These are phyloP conservation scores for Stentor roeselii DNA, from an alignment of 73 alveolate species.

Conservation along the genomic window DNA sequence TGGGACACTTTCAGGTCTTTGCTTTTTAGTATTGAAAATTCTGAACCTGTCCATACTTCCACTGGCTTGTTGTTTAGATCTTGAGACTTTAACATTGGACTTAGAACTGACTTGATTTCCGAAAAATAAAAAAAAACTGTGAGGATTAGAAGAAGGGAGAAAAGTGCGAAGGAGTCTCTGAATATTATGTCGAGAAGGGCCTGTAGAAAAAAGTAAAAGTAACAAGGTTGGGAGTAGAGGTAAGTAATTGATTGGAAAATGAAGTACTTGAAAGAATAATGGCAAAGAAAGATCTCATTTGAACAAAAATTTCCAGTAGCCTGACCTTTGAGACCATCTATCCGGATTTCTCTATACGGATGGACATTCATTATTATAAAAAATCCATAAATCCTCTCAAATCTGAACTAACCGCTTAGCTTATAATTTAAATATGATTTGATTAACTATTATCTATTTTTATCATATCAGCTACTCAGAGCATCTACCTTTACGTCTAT, in stretches of 20 bases:
- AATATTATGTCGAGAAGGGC: background rate
- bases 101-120: background rate
- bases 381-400: too few species aligned
- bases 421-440: too few species aligned
- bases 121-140: background rate
- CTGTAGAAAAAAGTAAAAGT: background rate
- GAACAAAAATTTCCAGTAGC: background rate
- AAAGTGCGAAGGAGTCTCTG: background rate
- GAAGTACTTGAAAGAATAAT: background rate
- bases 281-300: background rate
- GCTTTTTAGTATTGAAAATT: background rate
- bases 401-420: too few species aligned
- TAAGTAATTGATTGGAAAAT: background rate
- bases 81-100: background rate
- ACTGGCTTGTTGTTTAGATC: too few species aligned
- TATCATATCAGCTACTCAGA: too few species aligned
- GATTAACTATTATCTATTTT: too few species aligned
- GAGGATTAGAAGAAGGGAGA: too few species aligned
- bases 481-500: too few species aligned
- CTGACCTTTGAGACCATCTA: background rate
- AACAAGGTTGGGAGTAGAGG: background rate
- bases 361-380: background rate
- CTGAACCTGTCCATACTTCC: background rate
- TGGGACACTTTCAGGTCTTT: background rate
- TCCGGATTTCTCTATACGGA: background rate